Evolutionary conservation across 805 yeast genomes (phyloP), one percentile per base, ranked within the genome.

Genomic region (Hanseniaspora singularis): DNA sequence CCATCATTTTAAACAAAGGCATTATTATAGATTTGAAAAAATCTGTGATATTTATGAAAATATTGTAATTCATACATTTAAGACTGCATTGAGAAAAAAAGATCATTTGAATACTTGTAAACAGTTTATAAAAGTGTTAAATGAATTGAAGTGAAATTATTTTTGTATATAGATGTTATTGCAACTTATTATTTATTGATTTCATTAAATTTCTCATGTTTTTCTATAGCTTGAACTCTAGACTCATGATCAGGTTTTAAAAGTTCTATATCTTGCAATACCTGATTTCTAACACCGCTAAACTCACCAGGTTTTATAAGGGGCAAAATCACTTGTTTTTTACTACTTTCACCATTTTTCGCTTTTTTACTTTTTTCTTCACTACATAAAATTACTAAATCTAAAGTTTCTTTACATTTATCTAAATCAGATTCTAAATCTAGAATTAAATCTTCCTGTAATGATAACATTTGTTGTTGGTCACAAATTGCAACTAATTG

Each of bases 401-500:
- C 74, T 57, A 79, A 85, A 0, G 96, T 89, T 57, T 87, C 95
- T 38, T 70, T 69, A 1, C 94, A 92, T 55, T 78, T 81, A 20
- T 71, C 73, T 27, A 92, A 63, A 63, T 92, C 99, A 51, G 85
- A 92, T 34, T 72, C 74, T 52, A 92, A 64, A 57, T 89, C 94
- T 26, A 69, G 70, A 1, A 85, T 75, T 46, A 94, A 72, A 51
- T 85, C 95, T 55, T 86, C 96, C 61, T 89, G 96, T 16, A 86
- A 71, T 48, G 83, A 83, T 64, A 88, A 77, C 60, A 86, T 86
- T 53, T 89, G 94, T 61, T 92, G 97, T 57, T 88, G 96, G 56
- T 86, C 95, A 53, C 95, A 81, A 12, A 92, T 89, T 31, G 80
- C 79, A 51, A 86, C 92, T 48, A 92, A 71, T 58, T 87, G 96